Evolutionary conservation across 805 yeast species (phyloP).

Genomic region (Kuraishia floccosa): DNA sequence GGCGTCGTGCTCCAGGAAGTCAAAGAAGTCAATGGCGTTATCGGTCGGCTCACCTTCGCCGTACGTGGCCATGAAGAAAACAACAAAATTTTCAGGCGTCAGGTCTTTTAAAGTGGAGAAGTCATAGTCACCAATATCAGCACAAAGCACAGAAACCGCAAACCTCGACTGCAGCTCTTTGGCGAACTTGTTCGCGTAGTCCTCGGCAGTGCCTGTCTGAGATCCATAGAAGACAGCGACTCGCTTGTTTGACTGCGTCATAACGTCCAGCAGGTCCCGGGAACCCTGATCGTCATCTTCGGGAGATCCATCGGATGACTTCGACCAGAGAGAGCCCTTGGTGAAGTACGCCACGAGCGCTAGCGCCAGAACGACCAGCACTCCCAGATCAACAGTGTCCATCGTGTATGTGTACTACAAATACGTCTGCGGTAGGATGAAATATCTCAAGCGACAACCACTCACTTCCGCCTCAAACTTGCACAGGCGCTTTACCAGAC

Average conservation of each 20-base stretch:
- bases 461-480: no score
- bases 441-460: no score
- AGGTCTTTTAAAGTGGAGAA: constrained; percentile 63
- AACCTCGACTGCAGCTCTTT: constrained; percentile 79
- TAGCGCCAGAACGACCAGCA: constrained; percentile 52
- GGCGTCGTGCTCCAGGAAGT: constrained; percentile 49
- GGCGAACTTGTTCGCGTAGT: constrained; percentile 82
- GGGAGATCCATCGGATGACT: constrained; percentile 19
- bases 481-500: no score
- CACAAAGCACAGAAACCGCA: constrained; percentile 73
- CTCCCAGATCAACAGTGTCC: constrained; percentile 63
- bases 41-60: constrained; percentile 99
- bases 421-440: no score
- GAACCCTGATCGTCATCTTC: constrained; percentile 22
- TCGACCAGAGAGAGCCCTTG: constrained; percentile 43
- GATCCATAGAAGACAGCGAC: constrained; percentile 83
- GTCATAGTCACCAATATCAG: constrained; percentile 84
- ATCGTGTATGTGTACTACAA: no score
- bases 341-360: constrained; percentile 59
- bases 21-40: constrained; percentile 74
- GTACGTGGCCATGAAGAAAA: constrained; percentile 79
- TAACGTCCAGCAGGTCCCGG: constrained; percentile 46
- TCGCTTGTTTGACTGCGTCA: constrained; percentile 56
- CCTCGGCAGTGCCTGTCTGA: constrained; percentile 98
- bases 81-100: constrained; percentile 30